A percentile compares a stretch with the other conserved stretches of the same genome.
Evolutionary conservation across 768 basidiomycete species (phyloP).

Genomic region (Tylopilus subfusipes): DNA sequence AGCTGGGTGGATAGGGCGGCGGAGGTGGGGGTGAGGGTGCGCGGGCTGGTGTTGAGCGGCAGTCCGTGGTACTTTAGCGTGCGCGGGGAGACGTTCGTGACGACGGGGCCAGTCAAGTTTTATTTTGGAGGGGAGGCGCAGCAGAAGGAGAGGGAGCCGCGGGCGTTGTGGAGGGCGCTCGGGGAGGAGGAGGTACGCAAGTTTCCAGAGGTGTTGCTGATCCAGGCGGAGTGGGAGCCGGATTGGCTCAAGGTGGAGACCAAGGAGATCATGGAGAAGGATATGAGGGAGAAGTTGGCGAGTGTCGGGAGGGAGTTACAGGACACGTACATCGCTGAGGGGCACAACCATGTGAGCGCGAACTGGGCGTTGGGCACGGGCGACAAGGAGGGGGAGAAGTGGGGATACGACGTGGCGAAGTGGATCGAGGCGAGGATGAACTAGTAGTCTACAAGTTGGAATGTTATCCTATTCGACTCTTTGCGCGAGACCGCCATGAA

Average conservation of each 20-base stretch:
- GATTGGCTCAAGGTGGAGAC: constrained; percentile 37
- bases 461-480: constrained; percentile 2
- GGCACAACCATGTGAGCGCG: constrained; percentile 64
- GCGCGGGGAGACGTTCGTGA: constrained; percentile 25
- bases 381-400: constrained; percentile 57
- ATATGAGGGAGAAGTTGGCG: constrained; percentile 36
- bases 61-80: constrained; percentile 42
- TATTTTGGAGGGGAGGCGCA: constrained; percentile 40
- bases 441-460: neutral
- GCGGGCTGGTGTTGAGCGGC: constrained; percentile 44
- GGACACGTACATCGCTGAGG: constrained; percentile 38
- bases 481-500: neutral
- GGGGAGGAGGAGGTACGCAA: constrained; percentile 32
- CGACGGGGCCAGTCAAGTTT: constrained; percentile 21
- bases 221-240: constrained; percentile 55
- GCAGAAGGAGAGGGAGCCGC: constrained; percentile 40
- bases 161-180: constrained; percentile 38
- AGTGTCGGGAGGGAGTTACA: constrained; percentile 15
- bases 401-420: constrained; percentile 47
- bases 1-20: constrained; percentile 32
- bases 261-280: constrained; percentile 37
- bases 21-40: constrained; percentile 30
- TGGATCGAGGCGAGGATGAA: constrained; percentile 33
- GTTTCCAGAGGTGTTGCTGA: constrained; percentile 47
- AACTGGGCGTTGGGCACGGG: constrained; percentile 49